Evolutionary conservation across 495 filamentous ascomycete genomes (phyloP), one percentile per base, ranked within the genome.

Genomic region (Penicillium macrosclerotiorum): DNA sequence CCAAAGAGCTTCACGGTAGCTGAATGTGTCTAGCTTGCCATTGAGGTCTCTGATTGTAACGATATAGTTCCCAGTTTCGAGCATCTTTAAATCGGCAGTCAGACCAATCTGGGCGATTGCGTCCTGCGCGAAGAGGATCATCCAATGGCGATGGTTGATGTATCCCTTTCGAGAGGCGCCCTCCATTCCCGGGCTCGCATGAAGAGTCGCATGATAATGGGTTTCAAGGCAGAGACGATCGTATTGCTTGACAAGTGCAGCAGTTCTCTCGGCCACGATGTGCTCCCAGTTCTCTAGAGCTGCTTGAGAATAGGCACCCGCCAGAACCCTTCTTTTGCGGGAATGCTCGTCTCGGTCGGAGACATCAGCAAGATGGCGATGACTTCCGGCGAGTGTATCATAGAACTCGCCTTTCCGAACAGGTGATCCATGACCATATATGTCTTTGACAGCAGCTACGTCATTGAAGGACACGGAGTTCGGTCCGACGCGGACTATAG

Each of bases 371-470:
- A 67, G 46, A 37, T 67, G 59, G 19, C 23, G 51, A 39, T 69
- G 67, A 4, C 39, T 54, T 3, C 71, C 71, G 3, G 60, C 29
- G 6, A 57, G 20, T 8, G 54, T 42, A 3, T 39, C 44, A 54
- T 77, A 77, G 8, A 60, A 53, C 2, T 53, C 47, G 44, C 68
- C 72, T 44, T 76, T 77, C 36, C 45, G 49, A 37, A 63, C 68
- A 32, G 54, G 53, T 1, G 73, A 69, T 18, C 53, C 57, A 48
- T 77, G 73, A 34, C 72, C 72, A 47, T 74, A 76, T 31, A 76
- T 73, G 39, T 75, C 73, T 49, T 68, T 66, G 43, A 74, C 70
- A 9, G 73, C 73, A 8, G 35, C 35, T 3, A 57, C 14, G 38
- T 55, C 53, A 16, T 45, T 48, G 48, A 61, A 76, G 2, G 71